These are phyloP conservation scores for Colletotrichum sp. DNA, from an alignment of 2,329 filamentous ascomycete species.

Conservation along the genomic window DNA sequence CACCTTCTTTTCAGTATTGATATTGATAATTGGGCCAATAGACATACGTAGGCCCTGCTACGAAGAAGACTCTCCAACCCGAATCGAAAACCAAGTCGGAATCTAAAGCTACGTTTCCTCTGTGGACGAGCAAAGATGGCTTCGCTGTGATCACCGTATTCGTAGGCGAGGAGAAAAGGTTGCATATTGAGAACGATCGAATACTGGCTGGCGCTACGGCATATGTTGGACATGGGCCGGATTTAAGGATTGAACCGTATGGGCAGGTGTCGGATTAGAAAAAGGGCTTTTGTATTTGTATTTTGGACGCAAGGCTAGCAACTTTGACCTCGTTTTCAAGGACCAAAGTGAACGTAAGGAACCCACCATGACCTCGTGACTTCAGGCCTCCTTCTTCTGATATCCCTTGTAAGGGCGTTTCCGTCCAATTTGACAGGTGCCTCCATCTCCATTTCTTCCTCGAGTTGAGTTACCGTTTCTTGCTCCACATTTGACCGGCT, in stretches of 20 bases:
- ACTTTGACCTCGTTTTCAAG: background rate
- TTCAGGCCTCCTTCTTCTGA: background rate
- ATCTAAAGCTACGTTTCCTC: background rate
- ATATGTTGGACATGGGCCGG: background rate
- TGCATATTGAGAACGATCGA: background rate
- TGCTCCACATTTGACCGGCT: fast-evolving
- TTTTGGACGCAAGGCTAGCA: background rate
- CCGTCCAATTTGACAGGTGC: fast-evolving
- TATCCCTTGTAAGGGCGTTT: fast-evolving
- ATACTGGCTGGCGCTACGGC: background rate
- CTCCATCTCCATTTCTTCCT: no score
- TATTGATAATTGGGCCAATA: background rate
- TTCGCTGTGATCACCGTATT: background rate
- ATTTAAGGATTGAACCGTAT: background rate
- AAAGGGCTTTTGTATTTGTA: background rate
- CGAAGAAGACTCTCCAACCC: background rate
- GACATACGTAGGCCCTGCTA: background rate
- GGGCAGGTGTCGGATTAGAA: background rate
- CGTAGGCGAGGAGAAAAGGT: background rate
- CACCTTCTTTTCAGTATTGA: fast-evolving
- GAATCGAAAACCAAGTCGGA: background rate
- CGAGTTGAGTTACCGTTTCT: no score
- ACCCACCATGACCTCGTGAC: background rate
- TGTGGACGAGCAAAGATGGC: background rate
- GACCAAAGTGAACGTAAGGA: background rate